These are phyloP conservation scores for Cunninghamia lanceolata DNA, from an alignment of 75 land plant species.

Conservation along the genomic window DNA sequence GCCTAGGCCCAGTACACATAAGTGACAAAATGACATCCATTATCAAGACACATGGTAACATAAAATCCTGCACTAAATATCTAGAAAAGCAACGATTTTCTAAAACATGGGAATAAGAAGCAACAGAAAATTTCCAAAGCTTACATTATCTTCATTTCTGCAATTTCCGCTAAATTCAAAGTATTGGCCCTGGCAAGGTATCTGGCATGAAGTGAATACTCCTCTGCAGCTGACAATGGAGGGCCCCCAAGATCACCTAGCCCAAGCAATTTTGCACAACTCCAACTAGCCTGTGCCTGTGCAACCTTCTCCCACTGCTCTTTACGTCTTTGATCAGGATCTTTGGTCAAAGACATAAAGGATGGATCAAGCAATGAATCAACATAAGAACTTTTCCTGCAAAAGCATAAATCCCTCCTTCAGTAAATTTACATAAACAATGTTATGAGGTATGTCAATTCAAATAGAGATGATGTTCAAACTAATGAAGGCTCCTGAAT, in stretches of 20 bases:
- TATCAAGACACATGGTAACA: not conserved
- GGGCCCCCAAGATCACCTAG: slow-evolving; percentile 92
- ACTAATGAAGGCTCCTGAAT: not conserved
- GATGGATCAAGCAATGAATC: slow-evolving; percentile 90
- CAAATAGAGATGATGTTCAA: not conserved
- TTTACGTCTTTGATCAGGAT: slow-evolving; percentile 92
- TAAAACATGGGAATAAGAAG: too few species aligned
- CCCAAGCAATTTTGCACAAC: slow-evolving; percentile 79
- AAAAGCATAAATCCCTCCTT: not conserved
- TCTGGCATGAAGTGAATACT: slow-evolving; percentile 95
- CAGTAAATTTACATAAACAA: not conserved
- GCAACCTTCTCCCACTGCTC: slow-evolving; percentile 94
- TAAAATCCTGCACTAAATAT: not conserved
- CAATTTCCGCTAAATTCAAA: slow-evolving; percentile 90
- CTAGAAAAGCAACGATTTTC: not conserved
- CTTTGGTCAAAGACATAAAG: slow-evolving; percentile 95
- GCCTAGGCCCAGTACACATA: not conserved
- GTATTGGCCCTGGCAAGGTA: slow-evolving; percentile 96
- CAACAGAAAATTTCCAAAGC: slow-evolving; percentile 15
- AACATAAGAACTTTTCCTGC: slow-evolving; percentile 68
- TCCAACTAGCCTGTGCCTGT: slow-evolving; percentile 85
- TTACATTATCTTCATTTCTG: slow-evolving; percentile 99
- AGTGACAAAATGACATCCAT: not conserved
- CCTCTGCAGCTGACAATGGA: slow-evolving; percentile 81
- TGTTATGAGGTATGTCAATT: not conserved